phyloP scores from a whole-genome alignment of 2,329 filamentous ascomycete genomes.

The Cladophialophora exuberans region DNA sequence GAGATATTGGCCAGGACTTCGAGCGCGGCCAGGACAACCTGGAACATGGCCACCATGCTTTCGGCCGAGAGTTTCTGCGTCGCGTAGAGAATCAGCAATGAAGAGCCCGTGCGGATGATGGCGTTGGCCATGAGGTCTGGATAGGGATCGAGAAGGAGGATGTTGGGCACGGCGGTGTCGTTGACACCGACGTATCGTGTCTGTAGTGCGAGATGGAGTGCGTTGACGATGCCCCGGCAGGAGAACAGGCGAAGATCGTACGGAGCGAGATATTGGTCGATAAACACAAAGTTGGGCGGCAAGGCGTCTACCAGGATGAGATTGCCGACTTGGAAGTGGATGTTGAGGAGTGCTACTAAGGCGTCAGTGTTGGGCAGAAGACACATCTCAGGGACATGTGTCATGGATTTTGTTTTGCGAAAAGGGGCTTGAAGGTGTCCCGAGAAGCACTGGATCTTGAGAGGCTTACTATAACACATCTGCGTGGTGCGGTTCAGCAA shows the following conservation, averaged over 20 bases:
- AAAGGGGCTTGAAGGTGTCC: too few species aligned
- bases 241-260: slow-evolving; percentile 8
- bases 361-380: too few species aligned
- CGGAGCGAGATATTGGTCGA: slow-evolving; percentile 4
- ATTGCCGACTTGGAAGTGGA: slow-evolving; percentile 13
- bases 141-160: slow-evolving; percentile 8
- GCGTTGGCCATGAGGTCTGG: slow-evolving; percentile 6
- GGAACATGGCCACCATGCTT: slow-evolving; percentile 3
- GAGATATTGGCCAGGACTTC: slow-evolving; percentile 5
- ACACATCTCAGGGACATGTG: too few species aligned
- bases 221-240: slow-evolving; percentile 4
- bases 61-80: slow-evolving; percentile 1
- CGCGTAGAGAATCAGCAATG: slow-evolving; percentile 2
- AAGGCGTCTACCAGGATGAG: slow-evolving; percentile 8
- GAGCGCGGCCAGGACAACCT: slow-evolving; percentile 3
- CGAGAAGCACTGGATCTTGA: too few species aligned
- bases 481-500: slow-evolving; percentile 3
- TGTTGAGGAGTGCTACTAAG: slow-evolving; percentile 3
- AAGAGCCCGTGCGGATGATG: slow-evolving; percentile 8
- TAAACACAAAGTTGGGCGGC: slow-evolving; percentile 3
- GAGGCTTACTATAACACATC: slow-evolving; percentile 11
- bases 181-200: not conserved
- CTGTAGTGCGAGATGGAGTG: slow-evolving; percentile 1
- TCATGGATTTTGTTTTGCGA: too few species aligned
- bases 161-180: not conserved